Percentiles rank a stretch among this genome's conserved stretches.
These are phyloP conservation scores for Mucor circinelloides DNA, from an alignment of 371 early-diverging fungal genomes.

Conservation along the genomic window DNA sequence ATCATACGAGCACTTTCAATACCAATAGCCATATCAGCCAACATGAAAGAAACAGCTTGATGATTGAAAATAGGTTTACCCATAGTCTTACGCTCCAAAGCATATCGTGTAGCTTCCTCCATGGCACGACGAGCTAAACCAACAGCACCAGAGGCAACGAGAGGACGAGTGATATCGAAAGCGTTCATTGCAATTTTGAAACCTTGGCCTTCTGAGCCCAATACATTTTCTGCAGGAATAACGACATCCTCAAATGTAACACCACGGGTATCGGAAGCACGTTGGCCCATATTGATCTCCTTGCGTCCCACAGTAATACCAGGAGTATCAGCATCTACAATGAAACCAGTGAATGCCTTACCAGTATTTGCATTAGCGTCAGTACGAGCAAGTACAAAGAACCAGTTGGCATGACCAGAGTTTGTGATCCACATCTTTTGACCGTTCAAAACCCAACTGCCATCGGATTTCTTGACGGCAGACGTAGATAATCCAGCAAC, in stretches of 20 bases:
- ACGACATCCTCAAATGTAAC: slow-evolving; percentile 96
- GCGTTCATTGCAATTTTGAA: slow-evolving; percentile 98
- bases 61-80: slow-evolving; percentile 89
- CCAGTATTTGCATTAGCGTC: slow-evolving; percentile 79
- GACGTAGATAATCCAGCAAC: slow-evolving; percentile 69
- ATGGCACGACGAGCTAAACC: slow-evolving; percentile 94
- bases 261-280: slow-evolving; percentile 92
- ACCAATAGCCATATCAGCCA: slow-evolving; percentile 95
- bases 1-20: slow-evolving; percentile 88
- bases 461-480: slow-evolving; percentile 69
- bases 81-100: slow-evolving; percentile 95
- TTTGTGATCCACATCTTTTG: slow-evolving; percentile 93
- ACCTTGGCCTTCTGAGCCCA: slow-evolving; percentile 79
- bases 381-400: slow-evolving; percentile 95
- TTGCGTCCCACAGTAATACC: slow-evolving; percentile 93
- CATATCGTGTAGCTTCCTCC: slow-evolving; percentile 91
- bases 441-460: slow-evolving; percentile 75
- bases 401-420: slow-evolving; percentile 97
- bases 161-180: slow-evolving; percentile 93
- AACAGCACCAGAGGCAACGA: slow-evolving; percentile 91
- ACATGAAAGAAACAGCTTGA: slow-evolving; percentile 94
- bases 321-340: slow-evolving; percentile 89
- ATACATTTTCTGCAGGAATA: slow-evolving; percentile 86
- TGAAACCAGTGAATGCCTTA: slow-evolving; percentile 95
- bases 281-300: slow-evolving; percentile 97